These are phyloP conservation scores for Fusarium pseudocircinatum DNA, from an alignment of 2,329 filamentous ascomycete genomes.

Conservation along the genomic window DNA sequence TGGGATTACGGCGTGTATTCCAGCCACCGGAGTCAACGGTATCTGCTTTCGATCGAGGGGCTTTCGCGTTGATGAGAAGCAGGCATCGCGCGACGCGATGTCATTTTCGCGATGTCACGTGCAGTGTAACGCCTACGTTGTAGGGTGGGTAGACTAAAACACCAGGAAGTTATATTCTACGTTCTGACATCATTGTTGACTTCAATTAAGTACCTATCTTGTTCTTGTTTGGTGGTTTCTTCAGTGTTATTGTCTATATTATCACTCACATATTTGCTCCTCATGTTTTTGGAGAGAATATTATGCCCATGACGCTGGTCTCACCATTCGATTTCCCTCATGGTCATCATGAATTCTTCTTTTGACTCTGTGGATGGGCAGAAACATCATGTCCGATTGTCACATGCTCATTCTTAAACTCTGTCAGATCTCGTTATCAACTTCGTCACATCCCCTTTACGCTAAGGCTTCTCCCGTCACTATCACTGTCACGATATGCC, in stretches of 20 bases:
- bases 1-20: neutral
- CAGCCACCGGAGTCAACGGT: neutral
- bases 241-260: neutral
- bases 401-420: neutral
- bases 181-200: neutral
- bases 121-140: neutral
- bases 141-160: neutral
- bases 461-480: slow-evolving; percentile 11
- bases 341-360: neutral
- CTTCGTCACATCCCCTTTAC: slow-evolving; percentile 1
- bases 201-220: neutral
- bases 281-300: neutral
- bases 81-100: slow-evolving; percentile 20
- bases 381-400: neutral
- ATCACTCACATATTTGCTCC: neutral
- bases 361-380: neutral
- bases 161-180: too few species aligned
- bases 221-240: neutral
- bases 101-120: slow-evolving; percentile 28
- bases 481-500: slow-evolving; percentile 20
- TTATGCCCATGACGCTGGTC: too few species aligned
- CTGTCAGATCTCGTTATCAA: neutral
- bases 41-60: neutral
- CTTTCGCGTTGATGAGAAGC: neutral
- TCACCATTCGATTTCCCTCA: neutral